A percentile compares a stretch with the other conserved stretches of the same genome.
These are phyloP conservation scores for Cryptosporidium meleagridis DNA, from an alignment of 169 alveolate species.

Conservation along the genomic window DNA sequence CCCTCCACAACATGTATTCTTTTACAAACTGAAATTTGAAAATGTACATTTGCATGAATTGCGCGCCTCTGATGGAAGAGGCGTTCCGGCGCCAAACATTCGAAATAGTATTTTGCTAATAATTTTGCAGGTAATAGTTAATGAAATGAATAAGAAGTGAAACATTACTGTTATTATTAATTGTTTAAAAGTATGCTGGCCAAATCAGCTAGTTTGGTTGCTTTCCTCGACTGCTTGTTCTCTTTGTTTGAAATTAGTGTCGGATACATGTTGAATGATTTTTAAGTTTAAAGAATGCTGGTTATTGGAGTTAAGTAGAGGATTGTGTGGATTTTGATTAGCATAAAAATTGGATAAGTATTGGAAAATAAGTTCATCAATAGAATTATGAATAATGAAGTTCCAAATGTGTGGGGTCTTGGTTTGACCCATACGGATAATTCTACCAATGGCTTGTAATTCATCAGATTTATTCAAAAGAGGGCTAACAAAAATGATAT, in stretches of 20 bases:
- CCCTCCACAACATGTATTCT: not conserved
- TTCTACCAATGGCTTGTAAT: conserved; percentile 80
- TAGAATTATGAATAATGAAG: conserved; percentile 26
- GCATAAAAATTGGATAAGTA: not conserved
- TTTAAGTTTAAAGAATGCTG: not conserved
- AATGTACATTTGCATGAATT: not conserved
- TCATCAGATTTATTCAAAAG: conserved; percentile 77
- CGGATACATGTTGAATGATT: conserved; percentile 2
- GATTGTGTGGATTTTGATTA: not conserved
- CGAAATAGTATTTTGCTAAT: too few species aligned
- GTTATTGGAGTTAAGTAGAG: not conserved
- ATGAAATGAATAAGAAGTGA: too few species aligned
- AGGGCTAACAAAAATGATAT: conserved; percentile 77
- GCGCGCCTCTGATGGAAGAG: not conserved
- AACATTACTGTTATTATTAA: too few species aligned
- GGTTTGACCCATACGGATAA: conserved; percentile 79
- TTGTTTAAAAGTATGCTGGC: too few species aligned
- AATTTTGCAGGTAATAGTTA: too few species aligned
- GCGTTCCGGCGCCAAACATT: not conserved
- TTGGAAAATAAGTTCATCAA: conserved; percentile 21
- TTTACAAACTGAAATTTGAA: not conserved
- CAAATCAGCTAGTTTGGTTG: not conserved
- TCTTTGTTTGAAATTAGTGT: not conserved
- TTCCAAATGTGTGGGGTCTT: conserved; percentile 79
- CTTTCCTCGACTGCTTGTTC: not conserved